Percentiles rank a stretch among this genome's conserved stretches.
Evolutionary conservation across 2,329 filamentous ascomycete species (phyloP).

Genomic region (Neopestalotiopsis clavispora): DNA sequence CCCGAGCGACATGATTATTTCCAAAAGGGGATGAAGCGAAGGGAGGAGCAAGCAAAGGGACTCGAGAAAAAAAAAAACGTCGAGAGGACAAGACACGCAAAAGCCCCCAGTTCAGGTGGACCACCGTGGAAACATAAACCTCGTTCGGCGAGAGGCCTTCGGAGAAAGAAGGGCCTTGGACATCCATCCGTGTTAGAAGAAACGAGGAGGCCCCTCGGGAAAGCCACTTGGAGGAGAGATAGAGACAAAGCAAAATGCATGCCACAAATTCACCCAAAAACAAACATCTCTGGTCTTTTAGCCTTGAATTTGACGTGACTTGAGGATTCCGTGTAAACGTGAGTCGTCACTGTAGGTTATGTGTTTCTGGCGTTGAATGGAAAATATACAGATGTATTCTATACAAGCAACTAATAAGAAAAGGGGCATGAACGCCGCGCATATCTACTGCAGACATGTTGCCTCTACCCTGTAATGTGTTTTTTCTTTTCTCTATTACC

Average conservation of each 20-base stretch:
- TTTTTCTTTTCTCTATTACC: constrained; percentile 9
- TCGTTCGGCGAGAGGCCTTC: neutral
- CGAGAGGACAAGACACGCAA: neutral
- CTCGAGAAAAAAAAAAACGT: neutral
- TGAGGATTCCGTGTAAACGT: neutral
- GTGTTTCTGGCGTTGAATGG: neutral
- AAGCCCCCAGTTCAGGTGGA: neutral
- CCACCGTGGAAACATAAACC: neutral
- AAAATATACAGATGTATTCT: neutral
- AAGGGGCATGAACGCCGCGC: neutral
- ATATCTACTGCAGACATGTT: neutral
- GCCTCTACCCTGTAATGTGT: neutral
- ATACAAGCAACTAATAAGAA: neutral
- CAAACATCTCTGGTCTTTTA: neutral
- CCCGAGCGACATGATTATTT: neutral
- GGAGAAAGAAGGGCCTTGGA: neutral
- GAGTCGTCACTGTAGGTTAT: neutral
- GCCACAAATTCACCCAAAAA: constrained; percentile 2
- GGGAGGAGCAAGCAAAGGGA: neutral
- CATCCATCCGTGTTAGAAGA: neutral
- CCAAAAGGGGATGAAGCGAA: neutral
- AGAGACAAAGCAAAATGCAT: neutral
- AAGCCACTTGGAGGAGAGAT: neutral
- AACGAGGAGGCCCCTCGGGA: neutral
- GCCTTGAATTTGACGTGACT: too few species aligned